Conservation (phyloP, 805 yeast genomes). For the Yarrowia osloensis region DNA sequence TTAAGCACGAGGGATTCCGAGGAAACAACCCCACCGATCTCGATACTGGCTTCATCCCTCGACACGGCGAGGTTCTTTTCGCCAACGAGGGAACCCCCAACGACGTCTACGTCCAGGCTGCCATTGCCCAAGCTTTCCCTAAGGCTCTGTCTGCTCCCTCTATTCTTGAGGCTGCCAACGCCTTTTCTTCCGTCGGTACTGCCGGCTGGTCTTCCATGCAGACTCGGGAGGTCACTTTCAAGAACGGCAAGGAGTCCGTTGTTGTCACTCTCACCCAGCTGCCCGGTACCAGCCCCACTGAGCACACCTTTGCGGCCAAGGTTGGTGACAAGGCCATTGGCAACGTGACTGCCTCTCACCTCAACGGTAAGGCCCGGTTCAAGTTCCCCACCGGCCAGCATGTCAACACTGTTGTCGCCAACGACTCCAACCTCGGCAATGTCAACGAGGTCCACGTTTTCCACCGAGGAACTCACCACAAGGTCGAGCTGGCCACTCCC, state of each 20-base stretch:
- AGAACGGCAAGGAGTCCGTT: conserved; percentile 30
- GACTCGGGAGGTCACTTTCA: conserved; percentile 32
- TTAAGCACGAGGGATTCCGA: conserved; percentile 37
- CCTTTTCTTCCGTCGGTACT: conserved; percentile 32
- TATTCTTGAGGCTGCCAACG: conserved; percentile 16
- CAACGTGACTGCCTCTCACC: conserved; percentile 22
- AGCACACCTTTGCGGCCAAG: conserved; percentile 29
- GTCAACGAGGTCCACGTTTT: conserved; percentile 38
- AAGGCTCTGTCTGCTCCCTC: conserved; percentile 26
- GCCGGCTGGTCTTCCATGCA: conserved; percentile 33
- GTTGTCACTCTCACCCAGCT: conserved; percentile 31
- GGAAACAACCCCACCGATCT: conserved; percentile 39
- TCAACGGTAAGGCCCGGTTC: conserved; percentile 34
- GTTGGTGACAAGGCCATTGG: conserved; percentile 24
- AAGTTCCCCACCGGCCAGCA: conserved; percentile 36
- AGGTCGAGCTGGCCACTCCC: conserved; percentile 37
- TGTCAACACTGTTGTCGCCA: conserved; percentile 36
- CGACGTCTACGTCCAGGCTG: conserved; percentile 40
- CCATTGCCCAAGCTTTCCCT: conserved; percentile 36
- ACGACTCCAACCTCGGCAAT: conserved; percentile 23
- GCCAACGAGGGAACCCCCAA: conserved; percentile 32
- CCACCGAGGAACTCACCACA: conserved; percentile 39
- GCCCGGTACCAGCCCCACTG: conserved; percentile 17
- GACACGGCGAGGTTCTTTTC: conserved; percentile 36
- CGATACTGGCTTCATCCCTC: conserved; percentile 42